These are phyloP conservation scores for Tetrastigma voinierianum DNA, from an alignment of 164 flowering plant species.

Conservation along the genomic window DNA sequence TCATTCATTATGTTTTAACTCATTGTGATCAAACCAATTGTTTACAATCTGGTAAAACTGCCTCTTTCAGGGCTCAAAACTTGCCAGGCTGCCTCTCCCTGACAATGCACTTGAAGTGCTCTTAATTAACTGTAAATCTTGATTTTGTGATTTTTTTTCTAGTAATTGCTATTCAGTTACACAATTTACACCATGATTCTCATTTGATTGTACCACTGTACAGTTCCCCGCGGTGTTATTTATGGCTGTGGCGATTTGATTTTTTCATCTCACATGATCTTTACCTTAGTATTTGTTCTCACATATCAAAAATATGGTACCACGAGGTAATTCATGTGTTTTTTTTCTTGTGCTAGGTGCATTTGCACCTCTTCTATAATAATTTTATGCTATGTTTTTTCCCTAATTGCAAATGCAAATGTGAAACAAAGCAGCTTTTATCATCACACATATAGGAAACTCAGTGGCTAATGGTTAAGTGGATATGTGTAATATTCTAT, in stretches of 20 bases:
- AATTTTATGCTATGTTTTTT: too few relatives aligned
- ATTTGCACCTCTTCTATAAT: too few relatives aligned
- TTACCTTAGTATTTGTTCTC: slow-evolving; percentile 72
- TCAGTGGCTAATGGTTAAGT: background rate
- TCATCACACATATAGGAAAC: too few relatives aligned
- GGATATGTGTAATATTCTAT: background rate
- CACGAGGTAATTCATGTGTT: slow-evolving; percentile 42
- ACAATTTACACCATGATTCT: background rate
- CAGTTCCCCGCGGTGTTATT: slow-evolving; percentile 81
- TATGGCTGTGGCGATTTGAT: slow-evolving; percentile 95
- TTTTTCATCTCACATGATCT: slow-evolving; percentile 96
- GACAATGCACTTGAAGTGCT: slow-evolving; percentile 54
- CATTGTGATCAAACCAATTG: slow-evolving; percentile 2
- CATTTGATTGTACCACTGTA: slow-evolving; percentile 19
- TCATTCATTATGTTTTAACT: background rate
- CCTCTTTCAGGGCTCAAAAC: slow-evolving; percentile 38
- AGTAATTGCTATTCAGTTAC: background rate
- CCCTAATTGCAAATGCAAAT: too few relatives aligned
- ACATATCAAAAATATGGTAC: slow-evolving; percentile 85
- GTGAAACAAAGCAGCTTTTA: too few relatives aligned
- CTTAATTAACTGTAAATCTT: slow-evolving; percentile 55
- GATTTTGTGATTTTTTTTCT: background rate
- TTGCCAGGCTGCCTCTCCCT: slow-evolving; percentile 37
- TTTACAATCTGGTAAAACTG: slow-evolving; percentile 7
- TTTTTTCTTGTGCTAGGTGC: too few relatives aligned